phyloP scores from a whole-genome alignment of 1,284 basidiomycete species.

The Peniophora sp. region DNA sequence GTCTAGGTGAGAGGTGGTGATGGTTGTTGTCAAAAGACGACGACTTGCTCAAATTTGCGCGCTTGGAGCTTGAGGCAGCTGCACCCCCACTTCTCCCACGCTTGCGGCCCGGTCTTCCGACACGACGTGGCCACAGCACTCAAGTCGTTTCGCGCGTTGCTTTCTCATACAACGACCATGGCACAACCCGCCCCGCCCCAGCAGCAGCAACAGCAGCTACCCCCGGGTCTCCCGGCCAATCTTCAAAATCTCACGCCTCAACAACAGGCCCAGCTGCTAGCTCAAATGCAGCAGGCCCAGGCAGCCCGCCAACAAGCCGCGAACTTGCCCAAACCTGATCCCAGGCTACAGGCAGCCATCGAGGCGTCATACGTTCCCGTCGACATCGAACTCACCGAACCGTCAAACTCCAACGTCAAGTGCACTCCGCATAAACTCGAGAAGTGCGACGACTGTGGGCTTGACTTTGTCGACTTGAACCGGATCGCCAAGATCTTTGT shows the following conservation, averaged over 20 bases:
- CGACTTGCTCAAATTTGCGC: too few relatives aligned
- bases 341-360: conserved; percentile 63
- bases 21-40: conserved; percentile 16
- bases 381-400: conserved; percentile 43
- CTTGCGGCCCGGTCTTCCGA: too few relatives aligned
- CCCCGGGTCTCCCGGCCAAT: conserved; percentile 15
- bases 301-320: conserved; percentile 26
- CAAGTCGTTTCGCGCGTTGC: background rate
- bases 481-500: conserved; percentile 65
- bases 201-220: conserved; percentile 12
- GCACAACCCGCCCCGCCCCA: background rate
- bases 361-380: conserved; percentile 65
- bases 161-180: background rate
- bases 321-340: conserved; percentile 49
- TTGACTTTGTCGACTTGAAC: conserved; percentile 69
- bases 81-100: too few relatives aligned
- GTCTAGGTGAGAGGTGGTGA: conserved; percentile 24
- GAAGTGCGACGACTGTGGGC: conserved; percentile 61
- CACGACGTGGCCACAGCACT: too few relatives aligned
- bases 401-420: conserved; percentile 42
- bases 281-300: conserved; percentile 27
- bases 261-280: conserved; percentile 22
- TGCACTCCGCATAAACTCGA: conserved; percentile 61
- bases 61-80: too few relatives aligned
- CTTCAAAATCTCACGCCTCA: conserved; percentile 4